Conservation (phyloP, 1,284 basidiomycete genomes). For the Paramarasmius palmivorus region DNA sequence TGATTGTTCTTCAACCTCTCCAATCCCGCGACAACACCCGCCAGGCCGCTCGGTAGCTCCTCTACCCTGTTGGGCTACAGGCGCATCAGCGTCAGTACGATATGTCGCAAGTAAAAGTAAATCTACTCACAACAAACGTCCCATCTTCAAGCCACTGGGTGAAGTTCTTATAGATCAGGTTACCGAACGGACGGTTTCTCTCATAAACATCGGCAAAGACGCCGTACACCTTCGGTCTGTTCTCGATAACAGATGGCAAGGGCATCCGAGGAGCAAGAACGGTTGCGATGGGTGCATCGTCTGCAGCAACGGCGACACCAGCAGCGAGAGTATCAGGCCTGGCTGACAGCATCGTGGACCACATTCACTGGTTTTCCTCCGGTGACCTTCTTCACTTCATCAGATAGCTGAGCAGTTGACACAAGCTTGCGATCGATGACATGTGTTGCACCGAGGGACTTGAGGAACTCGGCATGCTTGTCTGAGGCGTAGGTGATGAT, state of each 20-base stretch:
- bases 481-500: no score
- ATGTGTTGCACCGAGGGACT: no score
- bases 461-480: no score
- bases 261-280: background rate
- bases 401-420: no score
- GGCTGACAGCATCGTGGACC: conserved; percentile 5
- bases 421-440: no score
- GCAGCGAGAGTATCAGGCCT: conserved; percentile 5
- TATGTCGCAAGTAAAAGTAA: background rate
- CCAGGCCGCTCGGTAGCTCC: conserved; percentile 6
- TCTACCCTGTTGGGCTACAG: conserved; percentile 5
- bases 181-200: conserved; percentile 6
- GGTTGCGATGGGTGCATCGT: conserved; percentile 1
- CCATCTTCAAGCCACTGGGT: conserved; percentile 2
- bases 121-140: conserved; percentile 3
- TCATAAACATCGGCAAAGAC: conserved; percentile 7
- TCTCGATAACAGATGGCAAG: background rate
- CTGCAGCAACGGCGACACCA: background rate
- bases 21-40: conserved; percentile 2
- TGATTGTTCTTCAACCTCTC: conserved; percentile 6
- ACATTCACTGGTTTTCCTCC: background rate
- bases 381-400: no score
- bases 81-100: background rate
- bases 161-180: background rate
- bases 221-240: background rate